Evolutionary conservation across 768 basidiomycete genomes (phyloP), one percentile per base, ranked within the genome.

Genomic region (Panaeolus papilionaceus): DNA sequence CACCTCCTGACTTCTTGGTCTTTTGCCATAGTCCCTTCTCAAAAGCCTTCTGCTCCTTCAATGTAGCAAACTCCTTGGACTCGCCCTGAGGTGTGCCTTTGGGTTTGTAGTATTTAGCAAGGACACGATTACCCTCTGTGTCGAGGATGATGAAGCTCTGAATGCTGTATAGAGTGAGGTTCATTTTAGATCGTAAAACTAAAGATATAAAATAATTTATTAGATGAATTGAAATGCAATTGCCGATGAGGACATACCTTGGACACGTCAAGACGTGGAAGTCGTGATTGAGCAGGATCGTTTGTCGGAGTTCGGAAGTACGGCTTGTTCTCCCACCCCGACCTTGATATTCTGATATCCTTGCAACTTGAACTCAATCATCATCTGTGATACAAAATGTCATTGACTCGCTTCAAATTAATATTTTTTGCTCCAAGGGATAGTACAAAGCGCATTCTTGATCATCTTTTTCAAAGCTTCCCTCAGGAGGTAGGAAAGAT

Each of bases 1-100:
- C 78, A 97, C 96, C 94, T 80, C 93, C 93, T 12, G 93, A 84
- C 76, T 96, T 94, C 81, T 95, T 95, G 0, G 97, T 98, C 81
- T 99, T 99, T 72, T 94, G 91, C 87, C 90, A 97, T 39, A 99
- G 83, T 0, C 92, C 92, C 83, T 98, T 97, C 83, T 99, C 98
- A 76, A 98, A 98, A 9, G 90, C 88, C 64, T 93, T 91, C 77
- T 98, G 97, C 75, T 99, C 97, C 78, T 98, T 99, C 71, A 95
- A 76, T 5, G 88, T 88, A 14, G 83, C 79, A 33, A 92, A 82
- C 61, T 86, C 83, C 72, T 91, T 92, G 67, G 82, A 79, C 79
- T 92, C 82, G 79, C 88, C 84, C 47, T 85, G 80, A 0, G 86
- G 86, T 69, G 89, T 86, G 65, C 83, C 84, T 76, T 91, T 84